phyloP scores from a whole-genome alignment of 257 asterid genomes.

The Jacaranda copaia region DNA sequence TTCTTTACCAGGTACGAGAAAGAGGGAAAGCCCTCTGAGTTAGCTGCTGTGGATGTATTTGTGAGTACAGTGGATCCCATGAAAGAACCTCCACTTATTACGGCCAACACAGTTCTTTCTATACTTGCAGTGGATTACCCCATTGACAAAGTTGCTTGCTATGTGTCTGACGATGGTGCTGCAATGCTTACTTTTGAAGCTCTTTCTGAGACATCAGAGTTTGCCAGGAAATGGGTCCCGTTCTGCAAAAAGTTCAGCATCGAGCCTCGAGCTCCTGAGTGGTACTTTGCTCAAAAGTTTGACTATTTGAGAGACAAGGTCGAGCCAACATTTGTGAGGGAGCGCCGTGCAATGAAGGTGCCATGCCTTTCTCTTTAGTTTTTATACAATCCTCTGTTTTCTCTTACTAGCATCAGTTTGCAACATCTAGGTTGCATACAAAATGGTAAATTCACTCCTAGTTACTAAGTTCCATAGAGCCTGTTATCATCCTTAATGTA shows the following conservation, averaged over 20 bases:
- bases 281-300: constrained; percentile 85
- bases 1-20: constrained; percentile 79
- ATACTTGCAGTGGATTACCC: constrained; percentile 96
- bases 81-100: constrained; percentile 97
- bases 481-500: constrained; percentile 1
- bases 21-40: constrained; percentile 93
- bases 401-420: neutral
- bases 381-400: neutral
- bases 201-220: constrained; percentile 94
- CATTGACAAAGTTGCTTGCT: constrained; percentile 88
- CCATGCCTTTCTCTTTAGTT: neutral
- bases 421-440: neutral
- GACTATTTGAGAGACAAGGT: constrained; percentile 93
- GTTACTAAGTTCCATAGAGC: neutral
- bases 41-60: constrained; percentile 78
- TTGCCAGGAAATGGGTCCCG: constrained; percentile 97
- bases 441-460: neutral
- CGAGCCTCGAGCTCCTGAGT: constrained; percentile 97
- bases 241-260: constrained; percentile 86
- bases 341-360: constrained; percentile 99
- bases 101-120: constrained; percentile 96
- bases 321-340: constrained; percentile 89
- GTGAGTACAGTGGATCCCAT: constrained; percentile 98
- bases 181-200: constrained; percentile 99
- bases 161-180: constrained; percentile 98